phyloP scores from a whole-genome alignment of 78 protist genomes.

The Trichosphaerium sp. region DNA sequence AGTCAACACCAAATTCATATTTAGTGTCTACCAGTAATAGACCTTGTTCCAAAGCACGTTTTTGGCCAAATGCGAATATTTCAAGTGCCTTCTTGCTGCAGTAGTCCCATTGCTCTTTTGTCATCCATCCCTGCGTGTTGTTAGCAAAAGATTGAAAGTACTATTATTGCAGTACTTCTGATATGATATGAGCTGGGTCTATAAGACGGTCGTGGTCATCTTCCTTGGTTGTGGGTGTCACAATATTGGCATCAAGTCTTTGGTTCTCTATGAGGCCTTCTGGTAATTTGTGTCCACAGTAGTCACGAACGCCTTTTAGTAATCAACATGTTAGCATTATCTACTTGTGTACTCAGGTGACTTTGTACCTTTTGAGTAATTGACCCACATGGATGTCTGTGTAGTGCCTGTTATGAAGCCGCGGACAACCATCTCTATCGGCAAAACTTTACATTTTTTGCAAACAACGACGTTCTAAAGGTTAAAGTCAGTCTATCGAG shows the following conservation, averaged over 20 bases:
- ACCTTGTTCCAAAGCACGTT: not conserved
- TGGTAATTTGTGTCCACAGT: constrained; percentile 10
- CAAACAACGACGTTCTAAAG: constrained; percentile 1
- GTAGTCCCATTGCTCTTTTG: not conserved
- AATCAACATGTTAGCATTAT: too few relatives aligned
- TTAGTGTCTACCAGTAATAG: constrained; percentile 29
- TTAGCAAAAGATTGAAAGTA: too few relatives aligned
- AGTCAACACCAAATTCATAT: constrained; percentile 19
- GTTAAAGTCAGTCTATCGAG: too few relatives aligned
- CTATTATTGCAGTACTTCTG: not conserved
- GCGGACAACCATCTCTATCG: constrained; percentile 11
- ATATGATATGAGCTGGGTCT: not conserved
- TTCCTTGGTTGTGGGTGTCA: constrained; percentile 31
- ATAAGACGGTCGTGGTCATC: constrained; percentile 7
- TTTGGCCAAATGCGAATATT: not conserved
- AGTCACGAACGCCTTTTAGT: constrained; percentile 12
- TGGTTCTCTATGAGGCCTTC: constrained; percentile 11
- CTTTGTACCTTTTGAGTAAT: constrained; percentile 26
- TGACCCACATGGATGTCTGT: constrained; percentile 8
- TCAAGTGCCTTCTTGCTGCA: not conserved
- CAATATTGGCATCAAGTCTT: not conserved
- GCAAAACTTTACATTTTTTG: not conserved
- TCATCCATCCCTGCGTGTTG: constrained; percentile 16
- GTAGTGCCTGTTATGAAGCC: constrained; percentile 26
- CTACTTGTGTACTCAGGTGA: too few relatives aligned